Evolutionary conservation across 2,329 filamentous ascomycete genomes (phyloP).

Genomic region (Phialophora macrospora): DNA sequence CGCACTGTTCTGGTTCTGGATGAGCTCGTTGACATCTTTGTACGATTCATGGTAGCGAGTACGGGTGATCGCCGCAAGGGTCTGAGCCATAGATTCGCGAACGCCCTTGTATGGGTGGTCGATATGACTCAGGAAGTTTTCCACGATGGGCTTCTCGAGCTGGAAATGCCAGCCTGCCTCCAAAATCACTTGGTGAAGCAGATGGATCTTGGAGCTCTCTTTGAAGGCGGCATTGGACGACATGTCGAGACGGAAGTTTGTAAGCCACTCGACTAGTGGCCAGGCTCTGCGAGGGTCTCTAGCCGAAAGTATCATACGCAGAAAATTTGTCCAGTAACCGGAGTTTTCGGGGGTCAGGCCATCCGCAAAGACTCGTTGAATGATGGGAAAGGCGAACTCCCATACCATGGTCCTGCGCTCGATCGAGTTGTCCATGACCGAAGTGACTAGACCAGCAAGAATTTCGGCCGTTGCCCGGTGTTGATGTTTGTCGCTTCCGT

Average conservation of each 20-base stretch:
- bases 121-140: constrained; percentile 87
- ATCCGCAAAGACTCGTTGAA: constrained; percentile 85
- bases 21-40: constrained; percentile 73
- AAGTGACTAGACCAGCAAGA: constrained; percentile 79
- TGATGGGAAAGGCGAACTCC: constrained; percentile 87
- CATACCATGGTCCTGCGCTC: constrained; percentile 78
- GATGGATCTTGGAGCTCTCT: constrained; percentile 92
- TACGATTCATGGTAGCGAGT: constrained; percentile 95
- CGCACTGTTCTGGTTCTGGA: constrained; percentile 76
- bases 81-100: constrained; percentile 89
- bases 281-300: constrained; percentile 87
- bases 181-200: constrained; percentile 84
- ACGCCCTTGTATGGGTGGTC: constrained; percentile 98
- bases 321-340: constrained; percentile 90
- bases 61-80: constrained; percentile 84
- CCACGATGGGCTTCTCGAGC: constrained; percentile 80
- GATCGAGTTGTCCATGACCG: constrained; percentile 76
- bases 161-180: constrained; percentile 97
- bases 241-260: constrained; percentile 89
- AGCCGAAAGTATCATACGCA: constrained; percentile 84
- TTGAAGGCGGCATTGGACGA: constrained; percentile 97
- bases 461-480: constrained; percentile 96
- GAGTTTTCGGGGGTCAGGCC: constrained; percentile 93
- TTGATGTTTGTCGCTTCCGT: constrained; percentile 96
- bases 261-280: constrained; percentile 81